Percentiles rank a stretch among this genome's conserved stretches.
These are phyloP conservation scores for Prunus davidiana DNA, from an alignment of 306 rosid genomes.

Conservation along the genomic window DNA sequence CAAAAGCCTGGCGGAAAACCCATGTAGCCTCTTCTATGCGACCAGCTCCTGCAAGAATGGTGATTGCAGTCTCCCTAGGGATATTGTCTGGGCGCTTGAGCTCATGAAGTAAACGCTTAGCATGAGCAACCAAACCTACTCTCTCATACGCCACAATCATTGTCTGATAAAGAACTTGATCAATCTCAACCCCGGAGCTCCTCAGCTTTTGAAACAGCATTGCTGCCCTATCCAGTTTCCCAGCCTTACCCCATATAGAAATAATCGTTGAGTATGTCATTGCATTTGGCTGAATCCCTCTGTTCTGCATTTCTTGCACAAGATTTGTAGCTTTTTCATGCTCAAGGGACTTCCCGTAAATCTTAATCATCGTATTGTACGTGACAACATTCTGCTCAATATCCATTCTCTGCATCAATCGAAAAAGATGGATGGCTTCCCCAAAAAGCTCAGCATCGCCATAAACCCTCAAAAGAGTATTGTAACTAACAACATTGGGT, in stretches of 20 bases:
- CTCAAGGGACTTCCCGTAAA: conserved; percentile 82
- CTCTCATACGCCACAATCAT: conserved; percentile 92
- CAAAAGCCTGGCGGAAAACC: conserved; percentile 89
- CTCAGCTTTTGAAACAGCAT: conserved; percentile 83
- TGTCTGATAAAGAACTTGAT: conserved; percentile 83
- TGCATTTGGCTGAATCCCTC: conserved; percentile 82
- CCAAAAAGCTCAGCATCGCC: conserved; percentile 90
- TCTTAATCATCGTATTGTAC: conserved; percentile 86
- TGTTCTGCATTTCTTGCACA: conserved; percentile 81
- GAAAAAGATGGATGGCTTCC: conserved; percentile 85
- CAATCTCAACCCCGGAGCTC: conserved; percentile 82
- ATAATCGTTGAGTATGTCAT: conserved; percentile 88
- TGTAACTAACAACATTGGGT: conserved; percentile 85
- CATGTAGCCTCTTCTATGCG: conserved; percentile 86
- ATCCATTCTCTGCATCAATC: conserved; percentile 83
- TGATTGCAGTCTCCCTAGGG: conserved; percentile 79
- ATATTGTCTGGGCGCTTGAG: conserved; percentile 65
- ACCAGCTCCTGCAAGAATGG: conserved; percentile 82
- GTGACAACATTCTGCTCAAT: conserved; percentile 78
- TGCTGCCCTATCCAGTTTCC: conserved; percentile 82
- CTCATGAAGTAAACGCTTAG: conserved; percentile 85
- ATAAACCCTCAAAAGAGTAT: conserved; percentile 88
- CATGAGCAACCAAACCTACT: conserved; percentile 87
- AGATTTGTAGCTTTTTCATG: conserved; percentile 89
- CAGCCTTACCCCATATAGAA: conserved; percentile 91